Evolutionary conservation across 2,329 filamentous ascomycete genomes (phyloP).

Genomic region (Trichoderma sp.): DNA sequence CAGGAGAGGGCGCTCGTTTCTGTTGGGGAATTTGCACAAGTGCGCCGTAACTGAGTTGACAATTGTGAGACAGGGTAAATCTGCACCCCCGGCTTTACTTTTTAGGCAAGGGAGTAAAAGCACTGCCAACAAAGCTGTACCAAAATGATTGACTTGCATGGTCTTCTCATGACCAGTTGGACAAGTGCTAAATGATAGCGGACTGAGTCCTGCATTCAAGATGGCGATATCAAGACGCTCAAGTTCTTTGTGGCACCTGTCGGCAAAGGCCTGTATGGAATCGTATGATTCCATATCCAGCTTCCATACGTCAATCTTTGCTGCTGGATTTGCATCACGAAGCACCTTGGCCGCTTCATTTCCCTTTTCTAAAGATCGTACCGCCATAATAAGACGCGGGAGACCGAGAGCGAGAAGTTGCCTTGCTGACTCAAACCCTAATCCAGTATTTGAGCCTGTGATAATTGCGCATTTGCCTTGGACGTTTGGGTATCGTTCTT

Average conservation of each 20-base stretch:
- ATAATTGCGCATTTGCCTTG: constrained; percentile 29
- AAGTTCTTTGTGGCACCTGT: constrained; percentile 27
- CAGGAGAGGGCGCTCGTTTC: constrained; percentile 32
- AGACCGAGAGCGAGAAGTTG: constrained; percentile 30
- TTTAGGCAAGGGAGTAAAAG: constrained; percentile 19
- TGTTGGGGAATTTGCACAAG: constrained; percentile 33
- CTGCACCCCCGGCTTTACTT: constrained; percentile 12
- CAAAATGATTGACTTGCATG: constrained; percentile 40
- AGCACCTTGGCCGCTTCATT: not conserved
- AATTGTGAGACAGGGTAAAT: constrained; percentile 33
- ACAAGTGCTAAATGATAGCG: constrained; percentile 27
- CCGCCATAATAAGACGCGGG: not conserved
- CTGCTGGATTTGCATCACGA: not conserved
- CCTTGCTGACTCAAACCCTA: constrained; percentile 32
- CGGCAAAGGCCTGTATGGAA: constrained; percentile 30
- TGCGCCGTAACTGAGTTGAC: constrained; percentile 36
- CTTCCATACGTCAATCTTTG: not conserved
- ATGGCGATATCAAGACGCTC: constrained; percentile 34
- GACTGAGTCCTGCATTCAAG: constrained; percentile 39
- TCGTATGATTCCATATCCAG: constrained; percentile 28
- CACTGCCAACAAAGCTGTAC: constrained; percentile 35
- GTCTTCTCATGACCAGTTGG: constrained; percentile 36
- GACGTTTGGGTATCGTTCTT: constrained; percentile 25
- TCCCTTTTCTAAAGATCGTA: not conserved
- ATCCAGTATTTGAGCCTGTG: constrained; percentile 33